phyloP scores from a whole-genome alignment of 2,329 filamentous ascomycete species.

The Colletotrichum sp. region DNA sequence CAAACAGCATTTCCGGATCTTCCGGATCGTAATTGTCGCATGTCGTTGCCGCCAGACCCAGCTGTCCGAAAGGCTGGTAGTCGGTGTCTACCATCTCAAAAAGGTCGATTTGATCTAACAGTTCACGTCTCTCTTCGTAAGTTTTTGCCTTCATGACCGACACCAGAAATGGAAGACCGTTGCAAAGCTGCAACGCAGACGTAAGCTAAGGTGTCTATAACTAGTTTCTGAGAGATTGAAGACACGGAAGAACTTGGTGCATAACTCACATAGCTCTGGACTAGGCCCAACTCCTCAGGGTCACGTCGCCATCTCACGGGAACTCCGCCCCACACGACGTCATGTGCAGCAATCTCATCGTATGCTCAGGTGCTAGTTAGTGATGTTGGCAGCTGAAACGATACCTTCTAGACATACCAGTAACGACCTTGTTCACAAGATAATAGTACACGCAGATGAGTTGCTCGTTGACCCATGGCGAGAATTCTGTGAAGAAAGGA shows the following conservation, averaged over 20 bases:
- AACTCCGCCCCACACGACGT: neutral
- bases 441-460: neutral
- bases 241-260: neutral
- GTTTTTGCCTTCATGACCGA: neutral
- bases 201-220: neutral
- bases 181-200: neutral
- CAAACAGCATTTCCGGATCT: neutral
- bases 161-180: neutral
- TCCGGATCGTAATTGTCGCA: neutral
- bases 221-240: neutral
- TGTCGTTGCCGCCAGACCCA: neutral
- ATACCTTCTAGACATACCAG: neutral
- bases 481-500: neutral
- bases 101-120: neutral
- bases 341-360: neutral
- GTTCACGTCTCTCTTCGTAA: neutral
- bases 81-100: neutral
- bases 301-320: neutral
- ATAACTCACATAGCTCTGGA: neutral
- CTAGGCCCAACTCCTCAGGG: neutral
- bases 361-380: neutral
- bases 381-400: neutral
- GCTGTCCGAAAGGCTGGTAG: neutral
- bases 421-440: neutral
- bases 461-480: neutral